Evolutionary conservation across 1,139 yeast genomes (phyloP).

Genomic region (Blastobotrys indianensis): DNA sequence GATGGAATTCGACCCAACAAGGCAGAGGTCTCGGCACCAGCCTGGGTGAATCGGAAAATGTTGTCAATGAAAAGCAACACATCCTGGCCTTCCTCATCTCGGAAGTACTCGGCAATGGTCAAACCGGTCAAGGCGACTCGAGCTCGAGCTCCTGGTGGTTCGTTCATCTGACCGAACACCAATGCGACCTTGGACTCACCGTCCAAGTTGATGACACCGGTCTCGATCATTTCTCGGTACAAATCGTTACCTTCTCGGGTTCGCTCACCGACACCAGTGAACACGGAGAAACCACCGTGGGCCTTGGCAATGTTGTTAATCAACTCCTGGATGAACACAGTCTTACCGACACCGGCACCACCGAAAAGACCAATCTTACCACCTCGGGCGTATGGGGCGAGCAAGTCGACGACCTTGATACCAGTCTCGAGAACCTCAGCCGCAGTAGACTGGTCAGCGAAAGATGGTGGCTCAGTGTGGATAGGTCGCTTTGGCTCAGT

Average conservation of each 20-base stretch:
- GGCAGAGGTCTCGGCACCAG: conserved; percentile 99
- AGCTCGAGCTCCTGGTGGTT: conserved; percentile 99
- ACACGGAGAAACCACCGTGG: conserved; percentile 99
- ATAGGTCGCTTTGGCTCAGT: conserved; percentile 93
- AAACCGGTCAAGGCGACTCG: conserved; percentile 99
- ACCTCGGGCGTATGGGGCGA: conserved; percentile 99
- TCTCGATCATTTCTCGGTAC: conserved; percentile 99
- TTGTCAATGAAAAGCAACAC: conserved; percentile 98
- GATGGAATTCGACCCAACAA: conserved; percentile 99
- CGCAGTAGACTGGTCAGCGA: conserved; percentile 93
- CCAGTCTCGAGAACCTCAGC: conserved; percentile 98
- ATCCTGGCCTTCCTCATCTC: conserved; percentile 99
- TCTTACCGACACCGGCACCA: conserved; percentile 99
- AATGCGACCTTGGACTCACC: conserved; percentile 99
- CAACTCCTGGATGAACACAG: conserved; percentile 99
- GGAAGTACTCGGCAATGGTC: conserved; percentile 99
- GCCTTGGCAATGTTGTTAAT: conserved; percentile 99
- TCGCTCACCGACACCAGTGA: conserved; percentile 99
- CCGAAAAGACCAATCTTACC: conserved; percentile 99
- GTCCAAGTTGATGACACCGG: conserved; percentile 98
- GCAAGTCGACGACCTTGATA: conserved; percentile 98
- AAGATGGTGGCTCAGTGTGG: conserved; percentile 95
- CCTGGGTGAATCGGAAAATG: conserved; percentile 99
- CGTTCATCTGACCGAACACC: conserved; percentile 99
- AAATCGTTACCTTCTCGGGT: conserved; percentile 99